A percentile compares a stretch with the other conserved stretches of the same genome.
Conservation (phyloP, 108 stramenopile species). For the Craspedostauros australis region DNA sequence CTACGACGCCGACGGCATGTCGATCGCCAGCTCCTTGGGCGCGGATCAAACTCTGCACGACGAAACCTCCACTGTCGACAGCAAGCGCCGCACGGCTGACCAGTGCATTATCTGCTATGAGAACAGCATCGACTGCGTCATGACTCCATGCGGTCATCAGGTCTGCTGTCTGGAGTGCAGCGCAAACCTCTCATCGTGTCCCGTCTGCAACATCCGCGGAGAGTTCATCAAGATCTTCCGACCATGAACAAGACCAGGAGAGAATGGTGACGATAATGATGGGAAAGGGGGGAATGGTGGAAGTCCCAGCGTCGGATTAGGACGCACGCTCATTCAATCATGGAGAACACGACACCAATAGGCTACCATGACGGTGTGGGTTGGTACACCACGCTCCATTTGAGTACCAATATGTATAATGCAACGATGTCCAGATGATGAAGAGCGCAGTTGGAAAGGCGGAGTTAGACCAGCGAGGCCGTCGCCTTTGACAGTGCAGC, state of each 20-base stretch:
- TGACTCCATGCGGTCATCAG: slow-evolving; percentile 81
- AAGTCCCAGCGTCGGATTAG: no score
- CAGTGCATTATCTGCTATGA: slow-evolving; percentile 67
- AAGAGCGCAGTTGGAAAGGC: no score
- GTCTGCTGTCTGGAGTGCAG: slow-evolving; percentile 60
- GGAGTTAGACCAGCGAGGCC: no score
- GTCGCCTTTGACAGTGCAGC: no score
- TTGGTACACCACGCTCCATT: no score
- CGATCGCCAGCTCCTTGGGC: slow-evolving; percentile 27
- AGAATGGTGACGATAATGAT: no score
- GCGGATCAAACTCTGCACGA: slow-evolving; percentile 25
- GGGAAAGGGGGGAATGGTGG: no score
- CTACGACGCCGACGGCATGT: slow-evolving; percentile 20
- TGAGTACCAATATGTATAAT: no score
- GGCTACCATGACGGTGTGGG: no score
- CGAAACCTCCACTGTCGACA: slow-evolving; percentile 7
- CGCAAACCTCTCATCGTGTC: slow-evolving; percentile 42
- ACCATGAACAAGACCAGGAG: slow-evolving; percentile 18
- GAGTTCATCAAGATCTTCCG: slow-evolving; percentile 66
- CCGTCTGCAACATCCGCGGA: slow-evolving; percentile 50
- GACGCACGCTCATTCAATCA: no score
- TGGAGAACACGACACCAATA: no score
- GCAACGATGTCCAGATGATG: no score
- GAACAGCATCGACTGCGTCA: slow-evolving; percentile 58
- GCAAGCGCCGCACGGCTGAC: not conserved